Evolutionary conservation across 768 basidiomycete species (phyloP).

Genomic region (Suillus alpinus): DNA sequence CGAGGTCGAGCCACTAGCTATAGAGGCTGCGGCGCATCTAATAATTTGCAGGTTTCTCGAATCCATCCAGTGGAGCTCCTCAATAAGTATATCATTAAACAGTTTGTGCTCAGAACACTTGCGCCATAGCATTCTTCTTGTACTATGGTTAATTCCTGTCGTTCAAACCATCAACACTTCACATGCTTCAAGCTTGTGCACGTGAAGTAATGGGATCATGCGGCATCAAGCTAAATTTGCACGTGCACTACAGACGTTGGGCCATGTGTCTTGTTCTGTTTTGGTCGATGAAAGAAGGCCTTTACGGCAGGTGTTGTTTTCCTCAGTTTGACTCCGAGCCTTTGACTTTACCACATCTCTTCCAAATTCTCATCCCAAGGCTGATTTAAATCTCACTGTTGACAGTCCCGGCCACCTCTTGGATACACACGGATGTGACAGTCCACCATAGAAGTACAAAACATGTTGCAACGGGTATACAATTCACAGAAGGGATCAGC

Average conservation of each 20-base stretch:
- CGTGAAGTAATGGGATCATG: background rate
- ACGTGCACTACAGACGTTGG: background rate
- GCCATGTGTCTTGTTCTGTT: background rate
- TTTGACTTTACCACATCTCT: background rate
- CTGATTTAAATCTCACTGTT: background rate
- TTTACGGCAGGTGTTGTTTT: background rate
- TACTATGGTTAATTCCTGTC: background rate
- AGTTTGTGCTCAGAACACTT: no score
- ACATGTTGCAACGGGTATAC: background rate
- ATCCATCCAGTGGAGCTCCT: no score
- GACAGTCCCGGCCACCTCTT: background rate
- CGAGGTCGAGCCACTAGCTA: no score
- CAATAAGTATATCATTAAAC: no score
- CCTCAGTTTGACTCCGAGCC: background rate
- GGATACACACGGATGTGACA: background rate
- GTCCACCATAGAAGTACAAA: background rate
- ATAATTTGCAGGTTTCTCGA: no score
- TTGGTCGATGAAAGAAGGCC: background rate
- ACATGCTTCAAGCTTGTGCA: background rate
- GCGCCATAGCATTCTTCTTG: no score
- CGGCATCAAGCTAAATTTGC: background rate
- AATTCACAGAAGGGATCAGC: background rate
- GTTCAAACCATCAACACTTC: background rate
- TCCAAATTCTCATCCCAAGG: background rate
- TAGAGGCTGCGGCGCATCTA: no score